phyloP scores from a whole-genome alignment of 345 rosid species.

The Euphorbia lathyris region DNA sequence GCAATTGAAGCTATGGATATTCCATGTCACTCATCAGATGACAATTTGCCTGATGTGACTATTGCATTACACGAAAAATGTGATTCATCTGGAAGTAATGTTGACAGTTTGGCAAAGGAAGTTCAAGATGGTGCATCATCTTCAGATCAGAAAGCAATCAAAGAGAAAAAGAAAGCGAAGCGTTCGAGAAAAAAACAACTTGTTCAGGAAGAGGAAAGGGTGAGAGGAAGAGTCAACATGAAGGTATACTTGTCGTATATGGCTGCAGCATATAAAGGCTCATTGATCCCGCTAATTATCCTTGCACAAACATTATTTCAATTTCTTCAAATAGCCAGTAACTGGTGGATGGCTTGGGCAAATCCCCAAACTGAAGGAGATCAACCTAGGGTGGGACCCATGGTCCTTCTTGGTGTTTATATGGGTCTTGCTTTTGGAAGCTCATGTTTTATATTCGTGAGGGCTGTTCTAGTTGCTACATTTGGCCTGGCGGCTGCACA shows the following conservation, averaged over 20 bases:
- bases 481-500: slow-evolving; percentile 98
- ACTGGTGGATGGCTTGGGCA: slow-evolving; percentile 99
- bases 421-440: slow-evolving; percentile 99
- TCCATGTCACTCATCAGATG: slow-evolving; percentile 77
- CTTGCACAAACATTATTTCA: slow-evolving; percentile 85
- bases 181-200: slow-evolving; percentile 90
- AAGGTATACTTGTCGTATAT: slow-evolving; percentile 94
- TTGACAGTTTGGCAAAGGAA: slow-evolving; percentile 80
- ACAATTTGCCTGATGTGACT: slow-evolving; percentile 43
- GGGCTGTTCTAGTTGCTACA: slow-evolving; percentile 98
- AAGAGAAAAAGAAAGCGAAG: slow-evolving; percentile 87
- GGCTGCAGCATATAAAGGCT: slow-evolving; percentile 96
- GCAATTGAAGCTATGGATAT: slow-evolving; percentile 99
- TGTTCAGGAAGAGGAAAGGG: slow-evolving; percentile 99
- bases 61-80: slow-evolving; percentile 44
- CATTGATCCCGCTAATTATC: slow-evolving; percentile 83
- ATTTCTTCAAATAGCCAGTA: slow-evolving; percentile 97
- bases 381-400: slow-evolving; percentile 71
- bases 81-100: slow-evolving; percentile 46
- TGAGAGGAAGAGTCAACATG: slow-evolving; percentile 94
- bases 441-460: slow-evolving; percentile 85
- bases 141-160: slow-evolving; percentile 73
- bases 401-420: slow-evolving; percentile 80
- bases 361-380: slow-evolving; percentile 98
- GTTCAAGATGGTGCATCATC: slow-evolving; percentile 73